A percentile compares a stretch with the other conserved stretches of the same genome.
Conservation (phyloP, 2,329 filamentous ascomycete species). For the Ophiostoma tasmaniense region DNA sequence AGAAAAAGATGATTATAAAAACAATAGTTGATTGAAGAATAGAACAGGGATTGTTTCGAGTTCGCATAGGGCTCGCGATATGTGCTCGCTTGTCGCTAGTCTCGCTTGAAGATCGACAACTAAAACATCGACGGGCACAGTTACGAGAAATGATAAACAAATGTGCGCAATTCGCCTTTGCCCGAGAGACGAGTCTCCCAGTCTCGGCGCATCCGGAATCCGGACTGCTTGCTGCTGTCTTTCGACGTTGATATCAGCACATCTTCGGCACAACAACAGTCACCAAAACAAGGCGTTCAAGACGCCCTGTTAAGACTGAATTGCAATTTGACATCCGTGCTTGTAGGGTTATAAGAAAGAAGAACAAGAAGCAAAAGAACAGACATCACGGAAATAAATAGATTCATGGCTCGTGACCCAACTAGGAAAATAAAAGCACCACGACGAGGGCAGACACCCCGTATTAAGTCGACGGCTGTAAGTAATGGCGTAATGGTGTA, state of each 20-base stretch:
- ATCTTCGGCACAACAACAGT: conserved; percentile 98
- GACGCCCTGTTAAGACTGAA: conserved; percentile 45
- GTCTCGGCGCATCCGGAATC: conserved; percentile 29
- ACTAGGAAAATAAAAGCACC: background rate
- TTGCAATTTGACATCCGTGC: conserved; percentile 99
- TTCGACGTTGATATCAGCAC: conserved; percentile 70
- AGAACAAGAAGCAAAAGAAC: background rate
- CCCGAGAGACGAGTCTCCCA: conserved; percentile 3
- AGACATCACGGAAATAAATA: background rate
- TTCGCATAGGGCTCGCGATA: background rate
- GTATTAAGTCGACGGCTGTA: background rate
- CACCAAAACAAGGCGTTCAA: conserved; percentile 40
- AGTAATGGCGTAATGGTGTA: background rate
- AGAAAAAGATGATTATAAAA: too few relatives aligned
- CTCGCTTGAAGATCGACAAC: background rate
- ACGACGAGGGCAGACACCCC: background rate
- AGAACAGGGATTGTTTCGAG: background rate
- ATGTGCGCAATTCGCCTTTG: conserved; percentile 29
- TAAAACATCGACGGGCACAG: too few relatives aligned
- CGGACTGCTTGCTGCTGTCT: conserved; percentile 29
- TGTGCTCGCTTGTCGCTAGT: background rate
- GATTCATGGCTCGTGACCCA: background rate
- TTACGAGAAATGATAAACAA: background rate
- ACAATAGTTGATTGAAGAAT: too few relatives aligned
- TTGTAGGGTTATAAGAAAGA: conserved; percentile 29